These are phyloP conservation scores for Pseudoturritis turrita DNA, from an alignment of 345 rosid species.

Conservation along the genomic window DNA sequence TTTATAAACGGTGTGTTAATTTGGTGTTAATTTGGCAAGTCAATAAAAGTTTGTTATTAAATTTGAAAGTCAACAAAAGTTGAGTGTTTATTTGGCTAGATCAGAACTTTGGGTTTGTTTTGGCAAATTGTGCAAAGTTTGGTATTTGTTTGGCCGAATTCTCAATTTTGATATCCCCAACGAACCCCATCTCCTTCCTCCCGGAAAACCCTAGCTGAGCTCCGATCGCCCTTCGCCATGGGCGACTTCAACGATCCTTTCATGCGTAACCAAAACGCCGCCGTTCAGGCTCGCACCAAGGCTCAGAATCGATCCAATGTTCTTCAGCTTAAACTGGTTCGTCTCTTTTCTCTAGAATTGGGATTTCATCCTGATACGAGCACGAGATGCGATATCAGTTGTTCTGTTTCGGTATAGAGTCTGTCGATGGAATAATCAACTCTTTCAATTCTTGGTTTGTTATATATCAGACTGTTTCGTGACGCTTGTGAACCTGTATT, in stretches of 20 bases:
- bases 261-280: constrained; percentile 83
- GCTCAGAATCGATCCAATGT: constrained; percentile 90
- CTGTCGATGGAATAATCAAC: neutral
- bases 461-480: neutral
- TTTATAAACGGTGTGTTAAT: too few species aligned
- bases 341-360: constrained; percentile 6
- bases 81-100: too few species aligned
- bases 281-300: constrained; percentile 80
- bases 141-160: too few species aligned
- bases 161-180: neutral
- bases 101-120: too few species aligned
- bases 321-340: constrained; percentile 92
- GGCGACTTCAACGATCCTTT: constrained; percentile 74
- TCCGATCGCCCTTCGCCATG: constrained; percentile 38
- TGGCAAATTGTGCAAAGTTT: too few species aligned
- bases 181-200: neutral
- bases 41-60: too few species aligned
- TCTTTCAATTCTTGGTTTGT: neutral
- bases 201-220: constrained; percentile 31
- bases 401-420: neutral
- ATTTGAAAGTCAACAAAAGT: too few species aligned
- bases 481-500: neutral
- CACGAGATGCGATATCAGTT: neutral
- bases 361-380: neutral
- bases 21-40: too few species aligned